Percentiles rank a stretch among this genome's conserved stretches.
phyloP scores from a whole-genome alignment of 371 early-diverging fungal genomes.

The Mucor irregularis region DNA sequence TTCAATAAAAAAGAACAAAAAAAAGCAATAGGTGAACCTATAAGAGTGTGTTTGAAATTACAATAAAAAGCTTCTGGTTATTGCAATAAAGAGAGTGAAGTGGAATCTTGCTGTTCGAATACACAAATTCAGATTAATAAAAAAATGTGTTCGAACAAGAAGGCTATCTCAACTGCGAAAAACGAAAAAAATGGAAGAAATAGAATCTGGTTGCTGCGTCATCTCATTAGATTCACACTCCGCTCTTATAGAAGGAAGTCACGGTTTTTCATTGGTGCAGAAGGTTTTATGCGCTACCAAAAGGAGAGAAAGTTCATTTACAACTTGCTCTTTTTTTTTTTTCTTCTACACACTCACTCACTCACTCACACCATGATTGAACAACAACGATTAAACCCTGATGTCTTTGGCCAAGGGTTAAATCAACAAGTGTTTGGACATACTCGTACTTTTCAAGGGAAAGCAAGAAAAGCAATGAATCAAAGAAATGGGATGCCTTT shows the following conservation, averaged over 20 bases:
- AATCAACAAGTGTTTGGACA: too few species aligned
- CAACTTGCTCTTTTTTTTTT: too few species aligned
- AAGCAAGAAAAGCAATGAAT: too few species aligned
- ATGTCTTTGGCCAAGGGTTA: too few species aligned
- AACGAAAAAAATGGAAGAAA: neutral
- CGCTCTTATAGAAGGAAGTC: neutral
- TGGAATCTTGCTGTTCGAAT: constrained; percentile 20
- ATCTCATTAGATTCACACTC: neutral
- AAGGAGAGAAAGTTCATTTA: too few species aligned
- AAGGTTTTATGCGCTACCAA: too few species aligned
- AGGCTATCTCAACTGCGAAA: neutral
- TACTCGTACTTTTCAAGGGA: too few species aligned
- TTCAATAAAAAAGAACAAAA: neutral
- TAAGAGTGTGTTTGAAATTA: neutral
- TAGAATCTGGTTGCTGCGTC: neutral
- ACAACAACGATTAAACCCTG: too few species aligned
- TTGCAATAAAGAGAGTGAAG: neutral
- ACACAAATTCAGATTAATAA: neutral
- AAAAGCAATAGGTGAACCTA: constrained; percentile 1
- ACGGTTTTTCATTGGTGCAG: too few species aligned
- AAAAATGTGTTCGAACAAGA: neutral
- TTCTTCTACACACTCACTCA: too few species aligned
- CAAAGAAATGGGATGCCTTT: too few species aligned
- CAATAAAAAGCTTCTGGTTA: neutral
- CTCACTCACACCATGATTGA: too few species aligned